Evolutionary conservation across 2,329 filamentous ascomycete genomes (phyloP).

Genomic region (Cercospora sesami): DNA sequence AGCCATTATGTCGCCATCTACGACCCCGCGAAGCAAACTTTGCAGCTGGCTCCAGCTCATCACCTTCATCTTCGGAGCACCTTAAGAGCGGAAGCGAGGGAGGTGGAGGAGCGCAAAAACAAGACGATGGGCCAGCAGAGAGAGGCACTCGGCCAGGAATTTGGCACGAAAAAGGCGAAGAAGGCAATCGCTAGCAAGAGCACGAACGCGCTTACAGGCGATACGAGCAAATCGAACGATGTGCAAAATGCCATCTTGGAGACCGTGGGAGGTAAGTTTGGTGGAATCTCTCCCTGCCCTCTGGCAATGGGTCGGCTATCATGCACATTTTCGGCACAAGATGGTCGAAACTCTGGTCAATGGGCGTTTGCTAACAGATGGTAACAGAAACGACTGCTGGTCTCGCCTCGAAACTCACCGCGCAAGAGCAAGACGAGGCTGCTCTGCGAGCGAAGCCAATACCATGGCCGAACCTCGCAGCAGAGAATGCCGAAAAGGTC

Average conservation of each 20-base stretch:
- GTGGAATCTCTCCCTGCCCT: neutral
- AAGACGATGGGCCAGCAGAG: slow-evolving; percentile 58
- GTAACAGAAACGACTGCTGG: slow-evolving; percentile 55
- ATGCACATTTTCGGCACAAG: neutral
- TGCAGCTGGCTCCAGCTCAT: slow-evolving; percentile 57
- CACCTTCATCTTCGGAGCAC: slow-evolving; percentile 57
- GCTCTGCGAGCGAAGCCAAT: slow-evolving; percentile 71
- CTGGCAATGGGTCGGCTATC: neutral
- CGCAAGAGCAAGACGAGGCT: slow-evolving; percentile 61
- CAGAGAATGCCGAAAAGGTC: slow-evolving; percentile 68
- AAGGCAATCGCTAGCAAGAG: slow-evolving; percentile 70
- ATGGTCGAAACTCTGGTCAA: slow-evolving; percentile 60
- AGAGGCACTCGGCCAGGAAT: slow-evolving; percentile 71
- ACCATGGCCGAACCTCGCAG: slow-evolving; percentile 67
- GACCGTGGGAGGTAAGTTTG: slow-evolving; percentile 13
- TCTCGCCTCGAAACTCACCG: slow-evolving; percentile 64
- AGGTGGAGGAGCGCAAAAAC: slow-evolving; percentile 39
- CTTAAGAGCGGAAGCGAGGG: slow-evolving; percentile 47
- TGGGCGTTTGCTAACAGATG: neutral
- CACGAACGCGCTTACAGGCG: slow-evolving; percentile 66
- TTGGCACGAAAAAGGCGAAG: slow-evolving; percentile 83
- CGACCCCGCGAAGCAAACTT: slow-evolving; percentile 54
- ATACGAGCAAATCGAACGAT: slow-evolving; percentile 55
- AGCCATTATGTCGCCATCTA: slow-evolving; percentile 64
- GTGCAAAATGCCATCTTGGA: slow-evolving; percentile 60